A percentile compares a stretch with the other conserved stretches of the same genome.
phyloP scores from a whole-genome alignment of 345 rosid genomes.

The Aquilaria yunnanensis region DNA sequence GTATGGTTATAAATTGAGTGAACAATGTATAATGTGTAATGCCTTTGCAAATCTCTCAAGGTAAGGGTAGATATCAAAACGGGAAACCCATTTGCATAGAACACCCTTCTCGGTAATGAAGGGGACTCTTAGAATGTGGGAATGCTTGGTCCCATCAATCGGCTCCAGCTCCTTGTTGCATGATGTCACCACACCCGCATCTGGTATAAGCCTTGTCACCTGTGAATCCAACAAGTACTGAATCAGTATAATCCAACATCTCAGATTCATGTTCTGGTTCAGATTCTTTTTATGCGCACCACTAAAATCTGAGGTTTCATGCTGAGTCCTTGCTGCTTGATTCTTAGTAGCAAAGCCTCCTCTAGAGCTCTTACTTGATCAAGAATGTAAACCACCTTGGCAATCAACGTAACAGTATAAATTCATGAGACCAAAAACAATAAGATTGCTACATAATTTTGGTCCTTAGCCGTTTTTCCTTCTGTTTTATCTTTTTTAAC shows the following conservation, averaged over 20 bases:
- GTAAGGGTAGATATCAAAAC: conserved; percentile 90
- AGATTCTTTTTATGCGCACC: conserved; percentile 30
- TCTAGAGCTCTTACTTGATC: conserved; percentile 97
- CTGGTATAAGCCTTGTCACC: conserved; percentile 79
- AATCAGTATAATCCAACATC: background rate
- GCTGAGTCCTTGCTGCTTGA: conserved; percentile 64
- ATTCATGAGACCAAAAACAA: background rate
- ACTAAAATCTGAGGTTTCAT: conserved; percentile 86
- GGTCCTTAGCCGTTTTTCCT: background rate
- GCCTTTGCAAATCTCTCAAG: conserved; percentile 75
- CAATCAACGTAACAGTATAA: background rate
- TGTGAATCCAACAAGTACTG: conserved; percentile 5
- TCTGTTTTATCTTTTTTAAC: background rate
- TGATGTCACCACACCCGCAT: conserved; percentile 62
- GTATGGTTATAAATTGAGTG: background rate
- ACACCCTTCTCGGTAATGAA: conserved; percentile 63
- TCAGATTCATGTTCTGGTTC: background rate
- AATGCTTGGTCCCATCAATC: conserved; percentile 55
- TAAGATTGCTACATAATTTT: background rate
- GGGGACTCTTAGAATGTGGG: conserved; percentile 78
- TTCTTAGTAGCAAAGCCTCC: conserved; percentile 64
- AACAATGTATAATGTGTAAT: background rate
- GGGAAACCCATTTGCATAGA: conserved; percentile 81
- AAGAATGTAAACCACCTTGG: conserved; percentile 89
- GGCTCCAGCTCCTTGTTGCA: conserved; percentile 82